These are phyloP conservation scores for Nicotiana obtusifolia DNA, from an alignment of 257 asterid genomes.

Conservation along the genomic window DNA sequence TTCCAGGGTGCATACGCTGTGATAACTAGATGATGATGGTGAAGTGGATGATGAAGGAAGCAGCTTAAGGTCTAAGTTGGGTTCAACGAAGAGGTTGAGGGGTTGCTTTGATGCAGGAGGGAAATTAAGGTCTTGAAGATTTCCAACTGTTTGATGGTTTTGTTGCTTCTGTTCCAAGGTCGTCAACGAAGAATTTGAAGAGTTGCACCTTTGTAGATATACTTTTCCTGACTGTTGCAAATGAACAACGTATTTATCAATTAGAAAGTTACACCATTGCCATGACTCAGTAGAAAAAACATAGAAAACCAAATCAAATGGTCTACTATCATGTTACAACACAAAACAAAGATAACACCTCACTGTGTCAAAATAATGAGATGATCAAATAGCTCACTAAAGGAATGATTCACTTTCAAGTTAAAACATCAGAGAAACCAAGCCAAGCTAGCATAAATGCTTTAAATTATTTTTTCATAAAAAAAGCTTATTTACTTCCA, in stretches of 20 bases:
- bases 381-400: neutral
- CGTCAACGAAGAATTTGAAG: constrained; percentile 42
- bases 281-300: neutral
- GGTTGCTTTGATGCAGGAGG: constrained; percentile 53
- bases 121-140: constrained; percentile 75
- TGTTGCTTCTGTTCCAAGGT: constrained; percentile 35
- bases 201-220: constrained; percentile 59
- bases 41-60: constrained; percentile 31
- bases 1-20: constrained; percentile 84
- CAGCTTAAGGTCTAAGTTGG: constrained; percentile 51
- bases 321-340: neutral
- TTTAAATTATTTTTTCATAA: neutral
- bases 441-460: neutral
- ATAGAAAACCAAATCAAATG: neutral
- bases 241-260: neutral
- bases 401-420: neutral
- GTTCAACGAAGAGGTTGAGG: constrained; percentile 39
- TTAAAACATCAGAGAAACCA: neutral
- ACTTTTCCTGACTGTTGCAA: constrained; percentile 76
- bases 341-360: neutral
- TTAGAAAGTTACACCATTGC: neutral
- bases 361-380: neutral
- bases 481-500: neutral
- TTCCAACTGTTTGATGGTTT: constrained; percentile 9
- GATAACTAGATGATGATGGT: constrained; percentile 31